Evolutionary conservation across 2,329 filamentous ascomycete species (phyloP).

Genomic region (Paracoccidioides lutzii): DNA sequence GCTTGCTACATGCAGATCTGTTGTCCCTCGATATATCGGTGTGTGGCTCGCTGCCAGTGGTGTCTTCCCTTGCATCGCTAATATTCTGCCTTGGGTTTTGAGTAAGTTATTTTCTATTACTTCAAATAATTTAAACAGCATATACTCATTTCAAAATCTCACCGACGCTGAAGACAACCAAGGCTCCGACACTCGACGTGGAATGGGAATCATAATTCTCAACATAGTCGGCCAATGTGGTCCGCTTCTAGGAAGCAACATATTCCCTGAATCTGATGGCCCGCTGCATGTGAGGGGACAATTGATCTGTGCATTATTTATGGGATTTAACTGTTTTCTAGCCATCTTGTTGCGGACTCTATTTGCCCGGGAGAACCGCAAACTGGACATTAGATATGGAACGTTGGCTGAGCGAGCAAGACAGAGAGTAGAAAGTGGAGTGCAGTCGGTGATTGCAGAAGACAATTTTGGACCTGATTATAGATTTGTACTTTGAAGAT

Average conservation of each 20-base stretch:
- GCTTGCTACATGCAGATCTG: constrained; percentile 43
- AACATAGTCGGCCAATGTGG: constrained; percentile 56
- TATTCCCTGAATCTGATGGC: constrained; percentile 43
- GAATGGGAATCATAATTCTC: constrained; percentile 52
- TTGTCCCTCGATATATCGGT: constrained; percentile 39
- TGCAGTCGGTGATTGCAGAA: constrained; percentile 17
- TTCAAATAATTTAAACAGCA: background rate
- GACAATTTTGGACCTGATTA: constrained; percentile 30
- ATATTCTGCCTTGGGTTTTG: constrained; percentile 57
- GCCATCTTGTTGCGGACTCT: constrained; percentile 42
- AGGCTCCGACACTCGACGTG: constrained; percentile 54
- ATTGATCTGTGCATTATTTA: constrained; percentile 49
- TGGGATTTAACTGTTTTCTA: constrained; percentile 45
- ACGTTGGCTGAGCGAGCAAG: constrained; percentile 13
- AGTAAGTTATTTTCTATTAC: constrained; percentile 22
- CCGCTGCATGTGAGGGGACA: constrained; percentile 43
- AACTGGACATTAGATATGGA: constrained; percentile 40
- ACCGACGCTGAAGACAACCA: constrained; percentile 44
- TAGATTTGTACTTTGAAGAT: constrained; percentile 21
- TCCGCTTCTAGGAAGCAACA: constrained; percentile 49
- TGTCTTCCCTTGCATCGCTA: constrained; percentile 55
- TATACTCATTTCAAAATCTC: background rate
- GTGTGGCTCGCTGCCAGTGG: constrained; percentile 46
- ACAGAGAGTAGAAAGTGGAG: constrained; percentile 4
- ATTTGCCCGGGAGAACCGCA: constrained; percentile 47